Percentiles rank a stretch among this genome's conserved stretches.
These are phyloP conservation scores for Pythium dissotocum DNA, from an alignment of 352 stramenopile species.

Conservation along the genomic window DNA sequence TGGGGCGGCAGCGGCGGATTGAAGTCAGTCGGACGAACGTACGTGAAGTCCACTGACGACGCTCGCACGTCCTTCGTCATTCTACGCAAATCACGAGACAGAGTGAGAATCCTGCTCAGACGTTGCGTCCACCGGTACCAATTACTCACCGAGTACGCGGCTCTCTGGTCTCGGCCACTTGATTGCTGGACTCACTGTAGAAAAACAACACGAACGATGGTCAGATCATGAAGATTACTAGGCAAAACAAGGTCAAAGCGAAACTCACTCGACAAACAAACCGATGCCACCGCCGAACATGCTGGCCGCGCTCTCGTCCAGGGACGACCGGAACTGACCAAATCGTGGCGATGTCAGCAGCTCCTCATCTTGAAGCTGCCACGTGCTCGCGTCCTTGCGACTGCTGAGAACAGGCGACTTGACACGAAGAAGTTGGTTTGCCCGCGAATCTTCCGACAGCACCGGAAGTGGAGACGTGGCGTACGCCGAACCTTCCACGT, in stretches of 20 bases:
- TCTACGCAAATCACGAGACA: slow-evolving; percentile 11
- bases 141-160: slow-evolving; percentile 15
- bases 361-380: slow-evolving; percentile 40
- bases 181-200: slow-evolving; percentile 16
- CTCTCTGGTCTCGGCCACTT: slow-evolving; percentile 20
- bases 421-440: slow-evolving; percentile 20
- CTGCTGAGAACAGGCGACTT: slow-evolving; percentile 40
- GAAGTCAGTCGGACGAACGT: slow-evolving; percentile 44
- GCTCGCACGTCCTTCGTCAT: slow-evolving; percentile 70
- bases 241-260: background rate
- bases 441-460: slow-evolving; percentile 20
- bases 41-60: slow-evolving; percentile 79
- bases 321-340: slow-evolving; percentile 26
- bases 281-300: slow-evolving; percentile 29
- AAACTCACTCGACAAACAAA: slow-evolving; percentile 30
- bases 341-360: slow-evolving; percentile 35
- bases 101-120: slow-evolving; percentile 1
- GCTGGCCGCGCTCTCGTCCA: slow-evolving; percentile 27
- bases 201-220: background rate
- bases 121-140: background rate
- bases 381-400: slow-evolving; percentile 37
- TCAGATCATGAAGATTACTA: background rate
- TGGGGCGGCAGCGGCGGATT: slow-evolving; percentile 71
- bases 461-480: slow-evolving; percentile 18
- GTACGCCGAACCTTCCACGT: slow-evolving; percentile 23